phyloP scores from a whole-genome alignment of 495 filamentous ascomycete genomes.

The Xylaria telfairii region DNA sequence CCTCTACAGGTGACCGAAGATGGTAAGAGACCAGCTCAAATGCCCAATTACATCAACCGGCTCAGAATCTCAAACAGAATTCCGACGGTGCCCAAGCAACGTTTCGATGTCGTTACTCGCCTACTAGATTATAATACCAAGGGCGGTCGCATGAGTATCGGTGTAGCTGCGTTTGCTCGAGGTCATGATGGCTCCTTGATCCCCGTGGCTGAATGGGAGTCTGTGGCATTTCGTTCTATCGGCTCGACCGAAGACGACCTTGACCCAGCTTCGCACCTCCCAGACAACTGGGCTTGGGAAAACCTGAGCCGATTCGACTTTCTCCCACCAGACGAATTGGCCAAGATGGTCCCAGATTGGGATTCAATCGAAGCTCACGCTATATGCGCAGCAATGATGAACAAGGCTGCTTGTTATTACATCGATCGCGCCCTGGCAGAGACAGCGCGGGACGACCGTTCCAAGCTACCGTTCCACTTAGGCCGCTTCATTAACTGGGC shows the following conservation, averaged over 20 bases:
- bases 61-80: constrained; percentile 22
- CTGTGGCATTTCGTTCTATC: constrained; percentile 11
- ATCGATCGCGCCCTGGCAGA: constrained; percentile 18
- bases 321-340: not conserved
- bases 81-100: constrained; percentile 2
- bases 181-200: not conserved
- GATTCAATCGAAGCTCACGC: not conserved
- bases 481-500: constrained; percentile 18
- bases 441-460: constrained; percentile 17
- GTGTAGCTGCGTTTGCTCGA: constrained; percentile 16
- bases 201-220: constrained; percentile 24
- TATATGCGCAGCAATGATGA: not conserved
- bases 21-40: constrained; percentile 13
- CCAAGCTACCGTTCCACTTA: constrained; percentile 16
- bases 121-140: constrained; percentile 6
- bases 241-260: constrained; percentile 11
- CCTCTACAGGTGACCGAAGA: constrained; percentile 17
- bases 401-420: constrained; percentile 15
- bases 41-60: constrained; percentile 24
- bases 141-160: constrained; percentile 14
- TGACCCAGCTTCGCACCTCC: constrained; percentile 14
- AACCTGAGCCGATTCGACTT: constrained; percentile 14
- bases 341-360: not conserved
- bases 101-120: constrained; percentile 21
- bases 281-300: constrained; percentile 21